A percentile compares a stretch with the other conserved stretches of the same genome.
Conservation (phyloP, 768 basidiomycete genomes). For the Chalciporus piperatus region DNA sequence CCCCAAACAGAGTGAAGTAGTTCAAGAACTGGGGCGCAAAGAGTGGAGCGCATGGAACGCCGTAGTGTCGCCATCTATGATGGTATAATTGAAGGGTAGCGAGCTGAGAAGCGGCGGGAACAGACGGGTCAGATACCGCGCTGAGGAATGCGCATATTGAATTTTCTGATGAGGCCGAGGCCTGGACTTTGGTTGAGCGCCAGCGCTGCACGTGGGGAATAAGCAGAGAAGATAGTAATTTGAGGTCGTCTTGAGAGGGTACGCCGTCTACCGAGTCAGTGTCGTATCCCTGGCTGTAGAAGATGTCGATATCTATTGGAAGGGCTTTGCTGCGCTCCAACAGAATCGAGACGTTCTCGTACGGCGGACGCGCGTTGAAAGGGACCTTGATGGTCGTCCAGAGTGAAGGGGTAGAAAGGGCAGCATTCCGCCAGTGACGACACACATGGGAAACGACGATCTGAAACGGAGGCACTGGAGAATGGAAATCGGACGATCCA, state of each 20-base stretch:
- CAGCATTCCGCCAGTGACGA: slow-evolving; percentile 52
- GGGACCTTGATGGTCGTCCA: slow-evolving; percentile 46
- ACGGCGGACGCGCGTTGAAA: slow-evolving; percentile 34
- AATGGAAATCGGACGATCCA: neutral
- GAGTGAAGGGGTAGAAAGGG: slow-evolving; percentile 51
- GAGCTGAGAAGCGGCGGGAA: slow-evolving; percentile 51
- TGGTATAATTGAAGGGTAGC: slow-evolving; percentile 54
- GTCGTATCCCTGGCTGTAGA: slow-evolving; percentile 37
- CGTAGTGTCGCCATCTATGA: slow-evolving; percentile 48
- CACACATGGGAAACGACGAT: slow-evolving; percentile 63
- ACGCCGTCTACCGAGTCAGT: slow-evolving; percentile 5
- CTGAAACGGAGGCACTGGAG: slow-evolving; percentile 38
- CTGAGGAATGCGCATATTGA: slow-evolving; percentile 44
- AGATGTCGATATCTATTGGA: slow-evolving; percentile 55
- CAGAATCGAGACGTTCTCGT: slow-evolving; percentile 42
- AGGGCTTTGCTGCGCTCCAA: slow-evolving; percentile 53
- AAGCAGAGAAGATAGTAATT: slow-evolving; percentile 35
- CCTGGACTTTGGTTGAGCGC: slow-evolving; percentile 48
- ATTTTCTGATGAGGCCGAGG: no score
- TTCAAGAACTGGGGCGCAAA: slow-evolving; percentile 32
- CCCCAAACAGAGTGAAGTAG: slow-evolving; percentile 51
- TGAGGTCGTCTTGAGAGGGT: slow-evolving; percentile 23
- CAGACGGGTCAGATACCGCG: slow-evolving; percentile 36
- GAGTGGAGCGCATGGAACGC: slow-evolving; percentile 26
- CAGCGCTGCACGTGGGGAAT: slow-evolving; percentile 54